Conservation (phyloP, 192 early-diverging fungal species). For the Coemansia sp. region DNA sequence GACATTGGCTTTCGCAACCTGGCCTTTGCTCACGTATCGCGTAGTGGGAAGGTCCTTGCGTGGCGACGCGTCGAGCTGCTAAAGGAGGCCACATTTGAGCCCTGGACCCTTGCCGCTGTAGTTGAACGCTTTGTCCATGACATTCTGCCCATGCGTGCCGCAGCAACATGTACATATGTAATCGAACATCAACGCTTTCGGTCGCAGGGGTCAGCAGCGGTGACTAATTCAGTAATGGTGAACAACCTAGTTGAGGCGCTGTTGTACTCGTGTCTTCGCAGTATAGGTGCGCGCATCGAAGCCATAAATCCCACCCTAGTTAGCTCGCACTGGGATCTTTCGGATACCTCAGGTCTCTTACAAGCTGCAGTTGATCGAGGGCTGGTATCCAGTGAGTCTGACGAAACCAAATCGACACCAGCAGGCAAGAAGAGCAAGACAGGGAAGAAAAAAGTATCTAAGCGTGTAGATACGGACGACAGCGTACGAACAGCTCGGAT, state of each 20-base stretch:
- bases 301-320: conserved; percentile 41
- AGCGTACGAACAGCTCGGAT: neutral
- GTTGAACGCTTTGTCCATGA: conserved; percentile 40
- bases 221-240: conserved; percentile 54
- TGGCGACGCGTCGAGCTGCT: conserved; percentile 51
- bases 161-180: conserved; percentile 35
- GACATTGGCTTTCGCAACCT: conserved; percentile 56
- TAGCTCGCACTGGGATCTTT: conserved; percentile 33
- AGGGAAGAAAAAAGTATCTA: neutral
- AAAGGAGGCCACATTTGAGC: conserved; percentile 41
- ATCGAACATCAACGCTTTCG: conserved; percentile 57
- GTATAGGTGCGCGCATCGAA: conserved; percentile 31
- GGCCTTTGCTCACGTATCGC: conserved; percentile 48
- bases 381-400: neutral
- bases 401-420: neutral
- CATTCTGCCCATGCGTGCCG: conserved; percentile 25
- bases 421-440: neutral
- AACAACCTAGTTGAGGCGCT: conserved; percentile 56
- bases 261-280: conserved; percentile 46
- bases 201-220: conserved; percentile 49
- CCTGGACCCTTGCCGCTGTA: conserved; percentile 42
- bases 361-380: conserved; percentile 2
- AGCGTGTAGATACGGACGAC: neutral
- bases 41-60: conserved; percentile 26
- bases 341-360: conserved; percentile 8